A percentile compares a stretch with the other conserved stretches of the same genome.
These are phyloP conservation scores for Dissoconium aciculare DNA, from an alignment of 2,329 filamentous ascomycete species.

Conservation along the genomic window DNA sequence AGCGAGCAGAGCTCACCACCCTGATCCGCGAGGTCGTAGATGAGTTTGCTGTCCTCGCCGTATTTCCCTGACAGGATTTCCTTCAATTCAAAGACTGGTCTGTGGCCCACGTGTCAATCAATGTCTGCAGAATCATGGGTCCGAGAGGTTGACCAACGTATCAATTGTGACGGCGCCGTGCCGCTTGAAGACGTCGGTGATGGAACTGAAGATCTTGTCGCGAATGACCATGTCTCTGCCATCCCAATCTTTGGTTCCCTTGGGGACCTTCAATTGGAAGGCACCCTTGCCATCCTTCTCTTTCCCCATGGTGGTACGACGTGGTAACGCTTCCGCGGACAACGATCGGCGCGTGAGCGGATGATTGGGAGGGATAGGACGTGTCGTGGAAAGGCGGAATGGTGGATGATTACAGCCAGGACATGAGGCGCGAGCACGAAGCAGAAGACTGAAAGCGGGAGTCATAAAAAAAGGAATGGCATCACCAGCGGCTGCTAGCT, in stretches of 20 bases:
- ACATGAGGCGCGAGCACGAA: no score
- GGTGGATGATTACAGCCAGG: no score
- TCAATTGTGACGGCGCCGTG: conserved; percentile 69
- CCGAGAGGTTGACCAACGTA: conserved; percentile 37
- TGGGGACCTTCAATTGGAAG: conserved; percentile 69
- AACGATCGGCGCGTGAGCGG: no score
- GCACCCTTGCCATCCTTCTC: conserved; percentile 26
- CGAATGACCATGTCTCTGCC: conserved; percentile 66
- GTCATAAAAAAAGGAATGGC: no score
- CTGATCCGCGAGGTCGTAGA: conserved; percentile 79
- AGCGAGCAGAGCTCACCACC: conserved; percentile 74
- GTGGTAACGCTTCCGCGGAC: no score
- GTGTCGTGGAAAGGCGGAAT: no score
- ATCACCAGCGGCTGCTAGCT: no score
- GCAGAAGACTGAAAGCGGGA: no score
- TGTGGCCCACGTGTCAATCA: conserved; percentile 14
- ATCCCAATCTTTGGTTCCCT: conserved; percentile 80
- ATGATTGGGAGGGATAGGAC: no score
- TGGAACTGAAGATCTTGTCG: conserved; percentile 63
- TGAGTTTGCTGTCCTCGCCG: conserved; percentile 82
- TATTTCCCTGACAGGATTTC: conserved; percentile 83
- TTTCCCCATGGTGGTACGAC: conserved; percentile 37
- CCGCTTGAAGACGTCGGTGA: conserved; percentile 67
- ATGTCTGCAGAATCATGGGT: neutral
- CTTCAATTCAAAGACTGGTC: conserved; percentile 66